phyloP scores from a whole-genome alignment of 352 stramenopile genomes.

The Phytophthora palmivora region DNA sequence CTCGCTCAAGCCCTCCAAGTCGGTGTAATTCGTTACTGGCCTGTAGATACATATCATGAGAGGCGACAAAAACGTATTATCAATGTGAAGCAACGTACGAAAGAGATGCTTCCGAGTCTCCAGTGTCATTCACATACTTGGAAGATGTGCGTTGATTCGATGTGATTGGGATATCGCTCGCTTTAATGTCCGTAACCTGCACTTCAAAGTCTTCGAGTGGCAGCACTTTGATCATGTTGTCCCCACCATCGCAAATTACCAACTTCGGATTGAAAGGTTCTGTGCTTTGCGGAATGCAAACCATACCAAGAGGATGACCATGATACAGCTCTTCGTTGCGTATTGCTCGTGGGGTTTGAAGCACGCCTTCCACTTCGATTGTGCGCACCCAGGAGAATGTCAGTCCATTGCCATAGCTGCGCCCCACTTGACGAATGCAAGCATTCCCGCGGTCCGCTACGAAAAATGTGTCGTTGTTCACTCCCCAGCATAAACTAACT shows the following conservation, averaged over 20 bases:
- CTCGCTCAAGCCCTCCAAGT: conserved; percentile 13
- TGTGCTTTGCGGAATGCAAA: conserved; percentile 13
- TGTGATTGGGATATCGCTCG: neutral
- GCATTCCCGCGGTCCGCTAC: conserved; percentile 51
- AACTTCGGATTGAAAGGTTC: conserved; percentile 4
- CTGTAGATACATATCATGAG: neutral
- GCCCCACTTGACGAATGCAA: conserved; percentile 53
- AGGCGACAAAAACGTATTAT: too few relatives aligned
- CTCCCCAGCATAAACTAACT: conserved; percentile 38
- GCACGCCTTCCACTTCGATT: conserved; percentile 40
- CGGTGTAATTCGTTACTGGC: neutral
- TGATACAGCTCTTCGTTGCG: conserved; percentile 5
- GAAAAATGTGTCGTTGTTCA: conserved; percentile 40
- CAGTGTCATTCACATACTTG: conserved; percentile 1
- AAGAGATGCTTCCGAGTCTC: conserved; percentile 2
- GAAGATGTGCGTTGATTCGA: conserved; percentile 12
- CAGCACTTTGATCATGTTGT: conserved; percentile 37
- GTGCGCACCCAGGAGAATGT: conserved; percentile 49
- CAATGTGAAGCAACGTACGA: too few relatives aligned
- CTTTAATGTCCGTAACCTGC: neutral
- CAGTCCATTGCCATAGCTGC: conserved; percentile 30
- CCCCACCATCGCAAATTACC: conserved; percentile 32
- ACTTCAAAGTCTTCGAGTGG: conserved; percentile 16
- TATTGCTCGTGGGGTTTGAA: conserved; percentile 7
- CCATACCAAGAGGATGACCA: conserved; percentile 28